Percentiles rank a stretch among this genome's conserved stretches.
These are phyloP conservation scores for Peltaster fructicola DNA, from an alignment of 2,329 filamentous ascomycete species.

Conservation along the genomic window DNA sequence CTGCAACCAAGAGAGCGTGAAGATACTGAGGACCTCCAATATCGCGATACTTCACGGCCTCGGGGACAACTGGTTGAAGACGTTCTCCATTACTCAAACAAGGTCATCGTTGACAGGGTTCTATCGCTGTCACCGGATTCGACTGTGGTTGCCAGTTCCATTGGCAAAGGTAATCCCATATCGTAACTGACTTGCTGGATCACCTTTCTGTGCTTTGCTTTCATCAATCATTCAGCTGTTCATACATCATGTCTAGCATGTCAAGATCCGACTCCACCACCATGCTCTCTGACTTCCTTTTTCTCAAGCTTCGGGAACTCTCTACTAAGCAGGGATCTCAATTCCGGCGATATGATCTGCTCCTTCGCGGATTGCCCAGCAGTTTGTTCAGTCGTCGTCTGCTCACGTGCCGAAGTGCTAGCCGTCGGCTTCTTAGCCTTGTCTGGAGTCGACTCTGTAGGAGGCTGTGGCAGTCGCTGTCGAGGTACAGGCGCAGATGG, in stretches of 20 bases:
- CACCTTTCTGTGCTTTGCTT: no score
- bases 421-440: slow-evolving; percentile 8
- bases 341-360: slow-evolving; percentile 44
- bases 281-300: slow-evolving; percentile 28
- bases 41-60: no score
- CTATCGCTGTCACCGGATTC: no score
- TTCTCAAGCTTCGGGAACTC: slow-evolving; percentile 37
- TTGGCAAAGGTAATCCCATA: no score
- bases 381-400: slow-evolving; percentile 17
- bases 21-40: no score
- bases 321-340: slow-evolving; percentile 42
- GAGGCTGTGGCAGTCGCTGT: slow-evolving; percentile 28
- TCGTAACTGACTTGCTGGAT: no score
- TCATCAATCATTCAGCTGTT: no score
- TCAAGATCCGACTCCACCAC: slow-evolving; percentile 21
- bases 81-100: no score
- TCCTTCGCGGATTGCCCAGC: slow-evolving; percentile 18
- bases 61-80: no score
- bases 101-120: no score
- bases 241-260: slow-evolving; percentile 1
- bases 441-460: slow-evolving; percentile 6
- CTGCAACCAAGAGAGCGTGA: no score
- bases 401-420: slow-evolving; percentile 21
- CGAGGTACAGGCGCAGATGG: slow-evolving; percentile 36
- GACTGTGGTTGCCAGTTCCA: no score